Percentiles rank a stretch among this genome's conserved stretches.
phyloP scores from a whole-genome alignment of 441 rosid genomes.

The Bruguiera hainesii region DNA sequence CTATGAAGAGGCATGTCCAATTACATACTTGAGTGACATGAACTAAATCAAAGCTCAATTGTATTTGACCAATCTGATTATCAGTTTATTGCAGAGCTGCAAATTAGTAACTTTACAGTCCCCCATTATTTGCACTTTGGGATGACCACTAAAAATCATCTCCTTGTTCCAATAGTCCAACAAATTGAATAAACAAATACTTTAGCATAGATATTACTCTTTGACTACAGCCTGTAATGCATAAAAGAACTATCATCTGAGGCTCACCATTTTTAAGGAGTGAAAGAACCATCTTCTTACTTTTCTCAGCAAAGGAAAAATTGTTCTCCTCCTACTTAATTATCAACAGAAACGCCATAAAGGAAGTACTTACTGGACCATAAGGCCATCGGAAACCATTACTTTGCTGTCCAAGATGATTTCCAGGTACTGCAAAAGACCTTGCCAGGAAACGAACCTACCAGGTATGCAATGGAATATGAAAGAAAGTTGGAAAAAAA shows the following conservation, averaged over 20 bases:
- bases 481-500: conserved; percentile 3
- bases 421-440: conserved; percentile 90
- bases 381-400: conserved; percentile 98
- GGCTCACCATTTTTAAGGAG: background rate
- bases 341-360: background rate
- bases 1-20: background rate
- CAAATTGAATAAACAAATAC: too few species aligned
- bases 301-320: background rate
- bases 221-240: too few species aligned
- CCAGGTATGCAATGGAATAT: conserved; percentile 2
- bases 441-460: conserved; percentile 95
- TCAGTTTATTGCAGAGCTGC: too few species aligned
- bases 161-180: too few species aligned
- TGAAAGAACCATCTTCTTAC: background rate
- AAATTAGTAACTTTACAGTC: too few species aligned
- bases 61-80: too few species aligned
- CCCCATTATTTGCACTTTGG: too few species aligned
- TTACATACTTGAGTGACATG: too few species aligned
- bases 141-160: too few species aligned
- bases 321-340: background rate
- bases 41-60: too few species aligned
- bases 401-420: conserved; percentile 96
- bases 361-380: conserved; percentile 72
- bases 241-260: too few species aligned
- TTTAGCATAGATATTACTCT: too few species aligned